Evolutionary conservation across 805 yeast species (phyloP), one percentile per base, ranked within the genome.

Genomic region (Yarrowia phangngaensis): DNA sequence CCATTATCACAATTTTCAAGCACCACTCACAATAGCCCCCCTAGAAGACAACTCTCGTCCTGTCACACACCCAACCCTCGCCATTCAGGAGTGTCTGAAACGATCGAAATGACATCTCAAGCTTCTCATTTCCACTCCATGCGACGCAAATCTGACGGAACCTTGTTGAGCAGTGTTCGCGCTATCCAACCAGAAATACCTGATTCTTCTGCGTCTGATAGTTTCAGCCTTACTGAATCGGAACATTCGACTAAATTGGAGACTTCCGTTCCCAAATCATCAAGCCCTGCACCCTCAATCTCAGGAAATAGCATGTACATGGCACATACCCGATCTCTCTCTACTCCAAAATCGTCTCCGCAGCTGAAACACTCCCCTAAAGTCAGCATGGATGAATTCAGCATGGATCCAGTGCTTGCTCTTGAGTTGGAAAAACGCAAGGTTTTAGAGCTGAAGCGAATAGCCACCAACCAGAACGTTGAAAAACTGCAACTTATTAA

Each of bases 391-490:
- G 43, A 35, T 24, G 31, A 24, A 19, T 5, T 19, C 8, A 26
- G n/a, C 6, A 19, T 38, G 45, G 31, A 29, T 27, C 35, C 35
- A 3, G 35, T 23, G 3, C 27, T 30, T 12, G 35, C 35, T 3
- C 35, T 41, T 15, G 48, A 41, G 29, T 28, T 41, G 15, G 48
- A 41, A 22, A 20, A 29, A 3, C 48, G 35, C 15, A 41, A 41
- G n/a, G 48, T 41, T 4, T 4, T 30, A 22, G 48, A 41, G 22
- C 48, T 41, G 19, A 41, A 41, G 16, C 48, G 48, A 12, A 41
- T 41, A 9, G 48, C 35, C 12, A 41, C 48, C 8, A 29, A 29
- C 13, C 35, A 29, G 17, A 29, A 41, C 16, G 28, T 41, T 8
- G 48, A 41, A 13, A 41, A 41, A 13, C 12, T 30, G 29, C 48